Conservation (phyloP, 306 rosid genomes). For the Cucumis cinereus region DNA sequence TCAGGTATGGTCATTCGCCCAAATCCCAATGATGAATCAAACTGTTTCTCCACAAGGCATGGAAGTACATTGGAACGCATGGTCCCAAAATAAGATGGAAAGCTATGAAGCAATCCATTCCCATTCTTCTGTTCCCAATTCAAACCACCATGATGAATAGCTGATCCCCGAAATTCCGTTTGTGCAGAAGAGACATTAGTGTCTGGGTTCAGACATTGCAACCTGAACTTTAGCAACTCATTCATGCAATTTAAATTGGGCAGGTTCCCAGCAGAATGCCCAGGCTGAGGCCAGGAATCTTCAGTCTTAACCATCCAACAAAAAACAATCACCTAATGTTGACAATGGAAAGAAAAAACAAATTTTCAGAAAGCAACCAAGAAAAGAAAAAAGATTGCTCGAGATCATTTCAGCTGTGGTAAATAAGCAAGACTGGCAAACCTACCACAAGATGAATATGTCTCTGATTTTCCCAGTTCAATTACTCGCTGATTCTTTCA, state of each 20-base stretch:
- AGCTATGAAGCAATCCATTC: slow-evolving; percentile 21
- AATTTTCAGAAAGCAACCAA: slow-evolving; percentile 6
- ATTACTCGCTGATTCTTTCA: slow-evolving; percentile 25
- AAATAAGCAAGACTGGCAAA: neutral
- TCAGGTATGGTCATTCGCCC: slow-evolving; percentile 19
- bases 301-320: slow-evolving; percentile 60
- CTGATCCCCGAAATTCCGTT: slow-evolving; percentile 22
- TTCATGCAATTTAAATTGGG: slow-evolving; percentile 24
- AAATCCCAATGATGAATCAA: slow-evolving; percentile 2
- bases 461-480: slow-evolving; percentile 29
- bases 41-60: slow-evolving; percentile 9
- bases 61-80: slow-evolving; percentile 22
- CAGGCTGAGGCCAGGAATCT: slow-evolving; percentile 29
- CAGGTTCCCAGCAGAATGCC: slow-evolving; percentile 43
- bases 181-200: slow-evolving; percentile 22
- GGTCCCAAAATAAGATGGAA: slow-evolving; percentile 9
- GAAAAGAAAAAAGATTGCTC: neutral
- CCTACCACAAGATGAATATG: slow-evolving; percentile 24
- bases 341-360: neutral
- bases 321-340: slow-evolving; percentile 18
- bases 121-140: slow-evolving; percentile 24
- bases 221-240: slow-evolving; percentile 19
- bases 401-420: neutral
- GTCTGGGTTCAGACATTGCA: slow-evolving; percentile 16
- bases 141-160: slow-evolving; percentile 22